Evolutionary conservation across 495 filamentous ascomycete species (phyloP).

Genomic region (Aspergillus ostianus): DNA sequence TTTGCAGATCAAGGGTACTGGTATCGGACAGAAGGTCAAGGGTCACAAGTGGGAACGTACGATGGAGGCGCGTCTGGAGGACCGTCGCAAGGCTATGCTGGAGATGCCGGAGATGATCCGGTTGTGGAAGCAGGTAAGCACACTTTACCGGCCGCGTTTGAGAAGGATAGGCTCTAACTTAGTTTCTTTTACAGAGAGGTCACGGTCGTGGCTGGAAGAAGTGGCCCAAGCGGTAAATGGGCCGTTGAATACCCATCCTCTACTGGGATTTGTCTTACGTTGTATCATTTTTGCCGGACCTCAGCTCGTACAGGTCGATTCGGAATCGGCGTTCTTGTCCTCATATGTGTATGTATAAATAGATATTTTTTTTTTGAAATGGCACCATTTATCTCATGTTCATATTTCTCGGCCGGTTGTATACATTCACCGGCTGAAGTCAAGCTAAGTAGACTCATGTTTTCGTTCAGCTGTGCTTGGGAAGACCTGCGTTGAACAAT

Average conservation of each 20-base stretch:
- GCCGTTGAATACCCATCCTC: conserved; percentile 20
- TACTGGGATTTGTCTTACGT: conserved; percentile 28
- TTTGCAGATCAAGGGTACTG: conserved; percentile 81
- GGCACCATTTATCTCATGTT: not conserved
- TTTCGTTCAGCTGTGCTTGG: no score
- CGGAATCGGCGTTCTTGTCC: conserved; percentile 31
- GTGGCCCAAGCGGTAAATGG: conserved; percentile 64
- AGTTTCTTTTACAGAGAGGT: conserved; percentile 57
- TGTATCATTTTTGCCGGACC: conserved; percentile 20
- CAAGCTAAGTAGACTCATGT: no score
- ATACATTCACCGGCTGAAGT: not conserved
- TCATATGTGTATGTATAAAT: conserved; percentile 16
- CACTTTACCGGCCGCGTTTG: not conserved
- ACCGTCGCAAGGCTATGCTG: conserved; percentile 86
- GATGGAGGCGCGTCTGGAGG: conserved; percentile 78
- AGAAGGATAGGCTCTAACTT: not conserved
- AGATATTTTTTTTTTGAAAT: conserved; percentile 10
- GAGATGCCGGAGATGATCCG: conserved; percentile 87
- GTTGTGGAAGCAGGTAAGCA: conserved; percentile 85
- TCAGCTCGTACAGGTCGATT: conserved; percentile 18
- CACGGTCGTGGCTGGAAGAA: conserved; percentile 88
- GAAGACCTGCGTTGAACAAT: no score
- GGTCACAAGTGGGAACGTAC: conserved; percentile 91
- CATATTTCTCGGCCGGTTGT: not conserved
- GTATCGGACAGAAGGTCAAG: conserved; percentile 90